Percentiles rank a stretch among this genome's conserved stretches.
Conservation (phyloP, 306 rosid genomes). For the Cucurbita moschata region DNA sequence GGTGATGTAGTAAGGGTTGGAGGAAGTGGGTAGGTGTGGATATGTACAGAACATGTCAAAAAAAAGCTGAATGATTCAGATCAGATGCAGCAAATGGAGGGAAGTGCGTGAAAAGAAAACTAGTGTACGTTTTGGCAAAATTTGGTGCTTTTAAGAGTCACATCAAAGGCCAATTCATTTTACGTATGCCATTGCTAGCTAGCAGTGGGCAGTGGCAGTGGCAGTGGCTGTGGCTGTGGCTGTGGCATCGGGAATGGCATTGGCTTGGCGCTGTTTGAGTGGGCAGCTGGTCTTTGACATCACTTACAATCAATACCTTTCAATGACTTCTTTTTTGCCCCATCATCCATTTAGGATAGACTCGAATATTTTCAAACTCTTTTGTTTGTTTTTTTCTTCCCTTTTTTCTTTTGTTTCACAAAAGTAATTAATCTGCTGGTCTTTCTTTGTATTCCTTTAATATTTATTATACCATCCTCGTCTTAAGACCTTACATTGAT, state of each 20-base stretch:
- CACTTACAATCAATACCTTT: background rate
- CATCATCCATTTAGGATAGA: background rate
- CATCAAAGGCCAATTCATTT: background rate
- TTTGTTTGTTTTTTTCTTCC: background rate
- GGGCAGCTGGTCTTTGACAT: background rate
- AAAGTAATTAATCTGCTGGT: background rate
- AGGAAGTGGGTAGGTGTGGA: too few relatives aligned
- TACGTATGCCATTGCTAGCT: background rate
- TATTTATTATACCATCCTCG: background rate
- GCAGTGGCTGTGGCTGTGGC: background rate
- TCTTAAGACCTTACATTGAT: too few relatives aligned
- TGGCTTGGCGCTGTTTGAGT: background rate
- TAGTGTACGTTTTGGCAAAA: background rate
- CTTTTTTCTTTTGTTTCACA: too few relatives aligned
- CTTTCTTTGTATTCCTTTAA: background rate
- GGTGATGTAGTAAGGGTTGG: too few relatives aligned
- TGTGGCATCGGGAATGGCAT: background rate
- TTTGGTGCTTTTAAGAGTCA: background rate
- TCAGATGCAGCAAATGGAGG: background rate
- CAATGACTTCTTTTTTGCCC: background rate
- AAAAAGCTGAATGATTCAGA: background rate
- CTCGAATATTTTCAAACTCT: background rate
- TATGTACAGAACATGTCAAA: too few relatives aligned
- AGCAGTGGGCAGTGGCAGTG: background rate
- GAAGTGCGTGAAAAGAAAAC: background rate